Percentiles rank a stretch among this genome's conserved stretches.
These are phyloP conservation scores for Penicillium parvum DNA, from an alignment of 495 filamentous ascomycete species.

Conservation along the genomic window DNA sequence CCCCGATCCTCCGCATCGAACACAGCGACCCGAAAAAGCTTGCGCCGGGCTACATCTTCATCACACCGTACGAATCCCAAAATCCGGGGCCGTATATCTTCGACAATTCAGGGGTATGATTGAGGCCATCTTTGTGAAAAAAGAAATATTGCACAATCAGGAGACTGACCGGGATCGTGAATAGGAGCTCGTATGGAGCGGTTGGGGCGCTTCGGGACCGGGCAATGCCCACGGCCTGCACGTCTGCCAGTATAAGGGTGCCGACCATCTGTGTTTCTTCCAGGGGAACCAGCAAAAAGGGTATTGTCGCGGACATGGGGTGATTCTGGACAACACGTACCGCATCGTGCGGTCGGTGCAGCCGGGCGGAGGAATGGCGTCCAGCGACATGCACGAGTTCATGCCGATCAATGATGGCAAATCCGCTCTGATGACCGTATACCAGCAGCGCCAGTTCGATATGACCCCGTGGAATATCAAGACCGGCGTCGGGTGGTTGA, in stretches of 20 bases:
- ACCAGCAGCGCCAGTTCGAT: constrained; percentile 52
- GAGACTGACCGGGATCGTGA: constrained; percentile 9
- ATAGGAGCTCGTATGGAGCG: constrained; percentile 46
- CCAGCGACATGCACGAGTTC: constrained; percentile 52
- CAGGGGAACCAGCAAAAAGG: constrained; percentile 51
- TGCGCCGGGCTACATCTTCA: constrained; percentile 41
- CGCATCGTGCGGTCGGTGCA: constrained; percentile 43
- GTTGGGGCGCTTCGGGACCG: constrained; percentile 39
- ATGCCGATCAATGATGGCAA: constrained; percentile 42
- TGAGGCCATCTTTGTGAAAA: not conserved
- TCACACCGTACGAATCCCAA: constrained; percentile 38
- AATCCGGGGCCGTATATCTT: constrained; percentile 45
- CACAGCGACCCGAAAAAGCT: constrained; percentile 26
- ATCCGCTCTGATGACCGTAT: constrained; percentile 52
- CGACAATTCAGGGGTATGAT: constrained; percentile 40
- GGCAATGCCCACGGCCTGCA: constrained; percentile 43
- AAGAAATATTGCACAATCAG: not conserved
- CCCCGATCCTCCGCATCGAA: constrained; percentile 32
- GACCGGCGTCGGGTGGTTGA: constrained; percentile 45
- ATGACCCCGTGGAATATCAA: constrained; percentile 49
- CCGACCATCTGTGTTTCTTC: constrained; percentile 50
- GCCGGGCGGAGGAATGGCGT: constrained; percentile 43
- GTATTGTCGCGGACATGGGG: constrained; percentile 50
- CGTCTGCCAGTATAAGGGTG: constrained; percentile 44
- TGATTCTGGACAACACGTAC: constrained; percentile 51